Base-by-base conservation (phyloP, 2,329 filamentous ascomycete genomes). In the Aspergillus sp. region DNA sequence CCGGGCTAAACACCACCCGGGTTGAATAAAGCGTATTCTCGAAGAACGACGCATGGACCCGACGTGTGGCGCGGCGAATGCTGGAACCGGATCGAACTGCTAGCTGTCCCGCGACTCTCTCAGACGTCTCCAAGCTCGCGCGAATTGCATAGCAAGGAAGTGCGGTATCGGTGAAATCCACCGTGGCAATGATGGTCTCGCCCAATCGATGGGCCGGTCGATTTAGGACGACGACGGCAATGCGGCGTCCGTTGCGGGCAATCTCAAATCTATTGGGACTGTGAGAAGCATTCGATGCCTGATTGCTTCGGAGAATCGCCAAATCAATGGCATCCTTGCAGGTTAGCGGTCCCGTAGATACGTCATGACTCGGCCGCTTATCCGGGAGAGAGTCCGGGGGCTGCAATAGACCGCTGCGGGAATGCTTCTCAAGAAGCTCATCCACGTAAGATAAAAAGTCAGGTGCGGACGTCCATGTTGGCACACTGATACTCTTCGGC, bases 261-360 rank as follows among this genome's bases (percentile, higher is more conserved):
- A 99, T 97, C 67, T 96, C 92, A 69, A 97, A 99, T 36, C 91
- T 86, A 64, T 96, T 97, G n/a, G 88, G 84, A 66, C 89, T 92
- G 62, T 91, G 87, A 32, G 87, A 85, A n/a, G 84, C 82, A 42
- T 84, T 80, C 2, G 78, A 78, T 0, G 84, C 81, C 60, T 87
- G 76, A 60, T 91, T 91, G 66, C 90, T 91, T 58, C 90, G 86
- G 49, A 97, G 79, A 54, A 97, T 96, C 11, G 94, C 86, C 55
- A 96, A 81, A 66, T 97, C 90, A 63, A 99, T 96, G 17, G 89
- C 86, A 63, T 97, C 91, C 66, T 91, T 93, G 56, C 82, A 88
- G 2, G 83, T 85, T 3, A 81, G 73, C 1, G 80, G 76, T 34
- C 86, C 78, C 1, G 82, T 78, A 7, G 62, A 54, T 17, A 57